Conservation (phyloP, 352 stramenopile genomes). For the Proteromonas lacertae region DNA sequence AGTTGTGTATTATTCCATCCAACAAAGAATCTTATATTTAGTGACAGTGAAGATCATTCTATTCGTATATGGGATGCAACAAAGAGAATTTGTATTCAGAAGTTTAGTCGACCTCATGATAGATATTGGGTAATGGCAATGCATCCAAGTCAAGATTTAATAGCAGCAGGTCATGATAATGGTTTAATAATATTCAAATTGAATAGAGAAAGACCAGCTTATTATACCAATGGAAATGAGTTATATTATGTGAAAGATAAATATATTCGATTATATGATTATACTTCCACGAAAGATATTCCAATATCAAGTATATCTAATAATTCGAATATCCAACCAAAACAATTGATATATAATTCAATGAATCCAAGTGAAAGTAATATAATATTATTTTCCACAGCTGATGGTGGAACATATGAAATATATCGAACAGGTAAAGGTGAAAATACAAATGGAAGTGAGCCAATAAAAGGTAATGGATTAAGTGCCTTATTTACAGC, state of each 20-base stretch:
- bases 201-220: slow-evolving; percentile 70
- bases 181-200: slow-evolving; percentile 99
- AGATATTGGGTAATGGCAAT: slow-evolving; percentile 50
- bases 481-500: slow-evolving; percentile 80
- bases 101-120: slow-evolving; percentile 88
- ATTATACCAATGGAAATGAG: slow-evolving; percentile 27
- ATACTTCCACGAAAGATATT: slow-evolving; percentile 27
- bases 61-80: slow-evolving; percentile 97
- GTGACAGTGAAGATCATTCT: slow-evolving; percentile 88
- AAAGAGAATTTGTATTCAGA: slow-evolving; percentile 91
- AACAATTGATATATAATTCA: slow-evolving; percentile 71
- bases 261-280: slow-evolving; percentile 84
- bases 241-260: slow-evolving; percentile 87
- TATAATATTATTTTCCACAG: slow-evolving; percentile 65
- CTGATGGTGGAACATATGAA: slow-evolving; percentile 84
- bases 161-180: slow-evolving; percentile 92
- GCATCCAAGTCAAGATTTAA: slow-evolving; percentile 54
- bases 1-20: slow-evolving; percentile 96
- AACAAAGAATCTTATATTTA: slow-evolving; percentile 90
- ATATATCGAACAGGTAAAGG: slow-evolving; percentile 28
- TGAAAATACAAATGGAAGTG: slow-evolving; percentile 24
- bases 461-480: slow-evolving; percentile 64
- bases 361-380: slow-evolving; percentile 68
- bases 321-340: slow-evolving; percentile 34
- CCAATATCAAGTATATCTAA: slow-evolving; percentile 30